Percentiles rank a stretch among this genome's conserved stretches.
Evolutionary conservation across 225 moss, liverwort and hornwort genomes (phyloP).

Genomic region (Rhytidiadelphus loreus): DNA sequence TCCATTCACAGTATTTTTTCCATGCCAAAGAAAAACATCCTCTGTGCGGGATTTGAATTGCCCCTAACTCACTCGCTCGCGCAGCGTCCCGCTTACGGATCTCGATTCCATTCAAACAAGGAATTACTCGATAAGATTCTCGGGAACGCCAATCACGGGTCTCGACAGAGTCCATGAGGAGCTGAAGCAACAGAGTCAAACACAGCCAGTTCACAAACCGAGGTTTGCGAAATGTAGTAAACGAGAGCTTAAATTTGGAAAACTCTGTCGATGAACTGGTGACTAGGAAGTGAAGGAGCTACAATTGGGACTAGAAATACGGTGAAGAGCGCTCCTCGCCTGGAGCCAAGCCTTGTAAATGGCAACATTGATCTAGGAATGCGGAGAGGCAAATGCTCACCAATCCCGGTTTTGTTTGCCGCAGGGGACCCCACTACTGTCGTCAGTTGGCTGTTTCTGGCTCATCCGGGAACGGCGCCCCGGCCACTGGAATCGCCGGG

Average conservation of each 20-base stretch:
- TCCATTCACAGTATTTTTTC: too few species aligned
- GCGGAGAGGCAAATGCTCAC: background rate
- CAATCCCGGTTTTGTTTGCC: background rate
- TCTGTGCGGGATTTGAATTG: background rate
- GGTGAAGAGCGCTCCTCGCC: background rate
- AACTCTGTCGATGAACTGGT: background rate
- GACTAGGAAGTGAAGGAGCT: background rate
- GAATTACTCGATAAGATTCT: background rate
- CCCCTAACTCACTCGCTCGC: background rate
- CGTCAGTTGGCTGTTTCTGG: constrained; percentile 2
- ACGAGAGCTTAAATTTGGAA: background rate
- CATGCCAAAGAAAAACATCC: background rate
- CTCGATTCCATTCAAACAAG: background rate
- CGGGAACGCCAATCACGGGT: background rate
- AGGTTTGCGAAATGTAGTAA: background rate
- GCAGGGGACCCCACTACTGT: background rate
- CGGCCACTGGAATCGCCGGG: background rate
- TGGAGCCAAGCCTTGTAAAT: background rate
- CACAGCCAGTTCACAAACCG: too few species aligned
- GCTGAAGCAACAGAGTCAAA: background rate
- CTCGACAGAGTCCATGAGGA: background rate
- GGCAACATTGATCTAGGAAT: background rate
- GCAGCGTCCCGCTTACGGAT: background rate
- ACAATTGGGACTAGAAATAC: background rate
- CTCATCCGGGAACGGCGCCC: background rate